Evolutionary conservation across 108 stramenopile species (phyloP).

Genomic region (Pseudonitzschia multistriata): DNA sequence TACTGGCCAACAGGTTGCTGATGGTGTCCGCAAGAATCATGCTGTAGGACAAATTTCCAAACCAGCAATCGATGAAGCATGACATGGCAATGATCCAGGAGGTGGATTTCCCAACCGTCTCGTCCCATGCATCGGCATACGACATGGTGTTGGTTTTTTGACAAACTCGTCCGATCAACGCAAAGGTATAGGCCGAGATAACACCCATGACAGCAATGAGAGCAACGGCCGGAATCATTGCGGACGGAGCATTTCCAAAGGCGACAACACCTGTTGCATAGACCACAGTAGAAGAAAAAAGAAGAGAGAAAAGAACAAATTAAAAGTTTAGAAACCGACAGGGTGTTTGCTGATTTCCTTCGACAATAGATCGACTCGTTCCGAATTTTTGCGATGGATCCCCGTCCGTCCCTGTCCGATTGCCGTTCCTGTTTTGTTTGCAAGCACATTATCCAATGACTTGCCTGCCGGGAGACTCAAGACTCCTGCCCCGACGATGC

Average conservation of each 20-base stretch:
- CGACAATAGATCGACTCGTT: not conserved
- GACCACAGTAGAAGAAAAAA: conserved; percentile 37
- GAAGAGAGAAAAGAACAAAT: conserved; percentile 6
- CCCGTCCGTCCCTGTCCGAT: not conserved
- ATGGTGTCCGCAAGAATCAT: conserved; percentile 95
- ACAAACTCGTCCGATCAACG: conserved; percentile 82
- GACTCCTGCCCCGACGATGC: conserved; percentile 92
- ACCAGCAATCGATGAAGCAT: conserved; percentile 63
- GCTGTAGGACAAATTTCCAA: conserved; percentile 88
- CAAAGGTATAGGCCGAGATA: conserved; percentile 90
- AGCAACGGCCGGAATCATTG: conserved; percentile 81
- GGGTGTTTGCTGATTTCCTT: not conserved
- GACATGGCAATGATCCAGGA: conserved; percentile 76
- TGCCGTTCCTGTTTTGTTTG: not conserved
- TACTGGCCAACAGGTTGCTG: conserved; percentile 56
- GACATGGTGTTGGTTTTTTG: conserved; percentile 66
- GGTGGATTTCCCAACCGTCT: conserved; percentile 65
- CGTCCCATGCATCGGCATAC: conserved; percentile 92
- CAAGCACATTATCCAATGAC: conserved; percentile 14
- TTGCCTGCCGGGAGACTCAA: conserved; percentile 90
- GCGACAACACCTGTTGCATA: conserved; percentile 86
- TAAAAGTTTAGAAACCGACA: not conserved
- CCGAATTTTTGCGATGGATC: too few relatives aligned
- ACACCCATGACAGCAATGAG: conserved; percentile 77
- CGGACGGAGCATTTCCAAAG: conserved; percentile 89